A percentile compares a stretch with the other conserved stretches of the same genome.
phyloP scores from a whole-genome alignment of 2,329 filamentous ascomycete species.

The Dactylella cylindrospora region DNA sequence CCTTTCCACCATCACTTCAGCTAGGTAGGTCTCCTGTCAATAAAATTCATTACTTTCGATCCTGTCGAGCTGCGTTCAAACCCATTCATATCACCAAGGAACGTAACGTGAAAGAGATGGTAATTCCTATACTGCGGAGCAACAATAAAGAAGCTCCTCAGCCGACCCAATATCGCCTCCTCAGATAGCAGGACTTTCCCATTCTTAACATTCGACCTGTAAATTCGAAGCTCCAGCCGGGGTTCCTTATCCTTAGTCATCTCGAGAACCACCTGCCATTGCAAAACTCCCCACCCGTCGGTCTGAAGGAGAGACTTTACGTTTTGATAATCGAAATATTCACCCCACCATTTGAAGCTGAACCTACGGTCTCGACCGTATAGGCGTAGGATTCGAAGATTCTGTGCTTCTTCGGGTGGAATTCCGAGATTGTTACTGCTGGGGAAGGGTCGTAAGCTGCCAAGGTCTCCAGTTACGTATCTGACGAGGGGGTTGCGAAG shows the following conservation, averaged over 20 bases:
- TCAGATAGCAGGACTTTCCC: not conserved
- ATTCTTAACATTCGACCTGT: not conserved
- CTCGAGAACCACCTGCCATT: conserved; percentile 55
- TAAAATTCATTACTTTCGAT: conserved; percentile 35
- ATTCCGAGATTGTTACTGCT: conserved; percentile 3
- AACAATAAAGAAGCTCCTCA: conserved; percentile 10
- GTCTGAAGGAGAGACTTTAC: conserved; percentile 48
- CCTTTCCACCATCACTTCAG: too few species aligned
- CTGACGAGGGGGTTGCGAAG: conserved; percentile 55
- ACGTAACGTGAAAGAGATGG: conserved; percentile 22
- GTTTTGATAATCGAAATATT: conserved; percentile 52
- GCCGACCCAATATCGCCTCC: not conserved
- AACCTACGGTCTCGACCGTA: conserved; percentile 54
- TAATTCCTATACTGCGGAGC: not conserved
- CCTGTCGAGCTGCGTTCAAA: conserved; percentile 33
- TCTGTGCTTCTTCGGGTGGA: conserved; percentile 34
- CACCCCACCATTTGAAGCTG: conserved; percentile 55
- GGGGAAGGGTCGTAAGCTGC: conserved; percentile 53
- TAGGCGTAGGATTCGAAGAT: conserved; percentile 52
- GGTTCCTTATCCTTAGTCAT: not conserved
- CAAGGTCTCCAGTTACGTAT: conserved; percentile 55
- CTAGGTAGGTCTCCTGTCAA: conserved; percentile 13
- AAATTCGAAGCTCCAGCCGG: conserved; percentile 12
- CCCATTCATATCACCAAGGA: conserved; percentile 5
- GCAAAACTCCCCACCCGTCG: conserved; percentile 50